Base-by-base conservation (phyloP, 2,329 filamentous ascomycete genomes). In the Leptosphaerulina australis region DNA sequence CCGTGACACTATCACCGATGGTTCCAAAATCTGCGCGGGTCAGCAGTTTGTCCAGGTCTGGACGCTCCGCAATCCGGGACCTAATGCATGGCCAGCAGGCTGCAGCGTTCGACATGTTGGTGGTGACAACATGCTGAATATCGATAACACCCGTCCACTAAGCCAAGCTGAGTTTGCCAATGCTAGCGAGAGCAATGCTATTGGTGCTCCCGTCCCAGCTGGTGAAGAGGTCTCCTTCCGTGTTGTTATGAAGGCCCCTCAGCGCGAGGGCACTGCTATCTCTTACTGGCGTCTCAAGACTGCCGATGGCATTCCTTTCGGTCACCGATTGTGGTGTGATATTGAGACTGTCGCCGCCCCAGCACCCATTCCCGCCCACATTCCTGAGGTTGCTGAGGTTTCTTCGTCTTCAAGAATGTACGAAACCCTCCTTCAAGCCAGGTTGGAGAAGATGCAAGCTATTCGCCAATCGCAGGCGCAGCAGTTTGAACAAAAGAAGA, bases 271-370 rank as follows among this genome's bases (percentile, higher is more conserved):
- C 46, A 89, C 88, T 72, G 81, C 87, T 52, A 94, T 96, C 67
- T 97, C 94, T 1, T 97, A 97, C 81, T 99, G 94, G 94, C 91
- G 93, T 56, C 79, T 99, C 59, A 95, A 92, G 63, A 86, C 90
- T 51, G 81, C 85, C 6, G 86, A 90, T 49, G 92, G 92, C 18
- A 79, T 82, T 58, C 88, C 90, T 58, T 97, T 97, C 59, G 94
- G 94, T 29, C 90, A 97, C 77, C 89, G 91, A 66, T 80, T 99
- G 37, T 99, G 93, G 93, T 97, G 93, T 69, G 91, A 97, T 60
- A 84, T 99, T 56, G 83, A 84, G 40, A 90, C 97, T 49, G 60
- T 76, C 31, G 50, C 54, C 18, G 54, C 62, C 21, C 45, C 60
- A 0, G 28, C 34, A 21, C 54, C 57, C 24, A 15, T 36, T 12